These are phyloP conservation scores for Dissophora globulifera DNA, from an alignment of 192 early-diverging fungal species.

Conservation along the genomic window DNA sequence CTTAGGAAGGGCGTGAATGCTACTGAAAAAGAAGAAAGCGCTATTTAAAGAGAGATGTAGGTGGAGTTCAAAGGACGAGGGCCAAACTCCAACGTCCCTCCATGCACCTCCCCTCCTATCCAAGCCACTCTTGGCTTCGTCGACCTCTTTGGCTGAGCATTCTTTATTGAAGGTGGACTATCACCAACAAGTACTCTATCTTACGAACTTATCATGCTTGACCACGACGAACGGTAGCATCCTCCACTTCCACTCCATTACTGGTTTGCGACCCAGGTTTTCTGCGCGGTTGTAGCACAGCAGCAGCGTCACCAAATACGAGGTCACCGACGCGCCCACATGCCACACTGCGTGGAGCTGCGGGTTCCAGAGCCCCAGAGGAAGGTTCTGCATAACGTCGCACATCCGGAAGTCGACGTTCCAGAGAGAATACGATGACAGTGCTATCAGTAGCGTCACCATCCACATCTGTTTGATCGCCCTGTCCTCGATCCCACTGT, in stretches of 20 bases:
- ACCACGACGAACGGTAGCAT: constrained; percentile 33
- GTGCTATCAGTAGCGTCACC: background rate
- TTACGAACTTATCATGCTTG: constrained; percentile 15
- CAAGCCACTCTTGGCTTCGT: no score
- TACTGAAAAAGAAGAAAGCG: no score
- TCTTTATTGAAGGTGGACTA: no score
- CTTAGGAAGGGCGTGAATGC: no score
- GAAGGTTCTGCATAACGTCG: constrained; percentile 31
- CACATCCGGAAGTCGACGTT: constrained; percentile 45
- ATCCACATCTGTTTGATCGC: constrained; percentile 14
- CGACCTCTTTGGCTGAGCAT: no score
- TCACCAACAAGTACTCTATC: no score
- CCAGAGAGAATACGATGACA: constrained; percentile 30
- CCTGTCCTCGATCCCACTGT: constrained; percentile 10
- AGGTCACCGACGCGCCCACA: constrained; percentile 26
- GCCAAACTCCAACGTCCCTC: no score
- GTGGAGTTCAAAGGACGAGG: no score
- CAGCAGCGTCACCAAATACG: constrained; percentile 29
- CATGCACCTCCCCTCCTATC: no score
- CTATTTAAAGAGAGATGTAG: no score
- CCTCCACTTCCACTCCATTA: constrained; percentile 30
- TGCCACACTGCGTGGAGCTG: constrained; percentile 46
- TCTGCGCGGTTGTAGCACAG: constrained; percentile 35
- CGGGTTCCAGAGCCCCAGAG: constrained; percentile 35
- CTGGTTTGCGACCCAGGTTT: constrained; percentile 24